Percentiles rank a stretch among this genome's conserved stretches.
Evolutionary conservation across 768 basidiomycete genomes (phyloP).

Genomic region (Fistulinella prunicolor): DNA sequence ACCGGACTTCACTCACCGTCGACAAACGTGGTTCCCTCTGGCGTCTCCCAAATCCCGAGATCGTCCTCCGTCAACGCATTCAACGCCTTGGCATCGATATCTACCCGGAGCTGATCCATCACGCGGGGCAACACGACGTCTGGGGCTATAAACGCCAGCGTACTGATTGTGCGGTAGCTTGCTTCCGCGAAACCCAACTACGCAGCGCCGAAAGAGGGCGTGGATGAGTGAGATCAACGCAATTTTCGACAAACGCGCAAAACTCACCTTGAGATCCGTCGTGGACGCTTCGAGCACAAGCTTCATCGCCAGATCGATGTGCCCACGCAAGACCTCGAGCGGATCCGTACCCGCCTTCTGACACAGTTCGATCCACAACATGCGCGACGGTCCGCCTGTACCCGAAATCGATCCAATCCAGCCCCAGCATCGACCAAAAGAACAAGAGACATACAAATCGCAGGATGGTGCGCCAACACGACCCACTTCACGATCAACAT

Average conservation of each 20-base stretch:
- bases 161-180: constrained; percentile 69
- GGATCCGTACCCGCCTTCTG: constrained; percentile 71
- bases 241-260: no score
- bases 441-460: constrained; percentile 44
- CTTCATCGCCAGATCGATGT: constrained; percentile 49
- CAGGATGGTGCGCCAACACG: constrained; percentile 72
- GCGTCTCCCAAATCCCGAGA: constrained; percentile 81
- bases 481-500: constrained; percentile 51
- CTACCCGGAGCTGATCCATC: constrained; percentile 59
- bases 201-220: background rate
- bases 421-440: background rate
- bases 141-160: constrained; percentile 80
- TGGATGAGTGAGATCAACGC: no score
- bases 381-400: constrained; percentile 16
- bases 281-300: constrained; percentile 48
- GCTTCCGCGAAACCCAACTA: constrained; percentile 60
- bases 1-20: constrained; percentile 53
- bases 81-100: constrained; percentile 61
- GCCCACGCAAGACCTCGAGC: constrained; percentile 48
- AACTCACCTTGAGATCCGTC: constrained; percentile 44
- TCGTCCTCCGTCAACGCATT: constrained; percentile 68
- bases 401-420: background rate
- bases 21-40: constrained; percentile 73
- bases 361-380: constrained; percentile 76
- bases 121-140: constrained; percentile 61